A percentile compares a stretch with the other conserved stretches of the same genome.
These are phyloP conservation scores for Maudiozyma serrabonitensis DNA, from an alignment of 805 yeast genomes.

Conservation along the genomic window DNA sequence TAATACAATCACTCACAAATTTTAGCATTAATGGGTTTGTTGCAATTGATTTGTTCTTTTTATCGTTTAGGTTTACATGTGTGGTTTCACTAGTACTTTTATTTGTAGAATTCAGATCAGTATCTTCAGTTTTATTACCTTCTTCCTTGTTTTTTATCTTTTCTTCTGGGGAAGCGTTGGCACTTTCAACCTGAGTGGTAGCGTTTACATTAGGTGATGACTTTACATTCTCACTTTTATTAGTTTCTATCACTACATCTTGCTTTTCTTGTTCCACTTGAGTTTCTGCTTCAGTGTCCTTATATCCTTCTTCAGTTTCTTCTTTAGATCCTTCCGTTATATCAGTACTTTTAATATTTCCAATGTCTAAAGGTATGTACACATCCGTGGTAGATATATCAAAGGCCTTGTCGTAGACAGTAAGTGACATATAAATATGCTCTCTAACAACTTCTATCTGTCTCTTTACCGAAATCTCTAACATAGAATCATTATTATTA, in stretches of 20 bases:
- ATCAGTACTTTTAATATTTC: not conserved
- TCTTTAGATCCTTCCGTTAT: not conserved
- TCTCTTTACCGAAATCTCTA: slow-evolving; percentile 43
- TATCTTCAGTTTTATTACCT: not conserved
- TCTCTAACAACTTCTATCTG: slow-evolving; percentile 81
- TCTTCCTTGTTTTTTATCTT: not conserved
- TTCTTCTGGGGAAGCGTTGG: not conserved
- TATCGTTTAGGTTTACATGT: not conserved
- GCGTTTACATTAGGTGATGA: not conserved
- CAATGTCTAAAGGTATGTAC: slow-evolving; percentile 9
- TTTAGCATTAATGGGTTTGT: slow-evolving; percentile 28
- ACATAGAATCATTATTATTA: slow-evolving; percentile 14
- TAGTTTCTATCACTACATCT: not conserved
- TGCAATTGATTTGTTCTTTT: not conserved
- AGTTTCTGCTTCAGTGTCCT: not conserved
- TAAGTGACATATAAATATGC: slow-evolving; percentile 29
- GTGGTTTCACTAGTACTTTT: not conserved
- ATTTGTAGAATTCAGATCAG: not conserved
- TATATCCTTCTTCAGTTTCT: not conserved
- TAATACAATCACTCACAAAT: slow-evolving; percentile 26
- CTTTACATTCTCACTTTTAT: not conserved
- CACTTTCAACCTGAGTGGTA: too few relatives aligned
- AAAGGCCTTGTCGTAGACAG: slow-evolving; percentile 17
- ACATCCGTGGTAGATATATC: slow-evolving; percentile 5
- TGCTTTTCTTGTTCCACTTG: not conserved